phyloP scores from a whole-genome alignment of 129 eudicot genomes.

The Flaveria brownii region DNA sequence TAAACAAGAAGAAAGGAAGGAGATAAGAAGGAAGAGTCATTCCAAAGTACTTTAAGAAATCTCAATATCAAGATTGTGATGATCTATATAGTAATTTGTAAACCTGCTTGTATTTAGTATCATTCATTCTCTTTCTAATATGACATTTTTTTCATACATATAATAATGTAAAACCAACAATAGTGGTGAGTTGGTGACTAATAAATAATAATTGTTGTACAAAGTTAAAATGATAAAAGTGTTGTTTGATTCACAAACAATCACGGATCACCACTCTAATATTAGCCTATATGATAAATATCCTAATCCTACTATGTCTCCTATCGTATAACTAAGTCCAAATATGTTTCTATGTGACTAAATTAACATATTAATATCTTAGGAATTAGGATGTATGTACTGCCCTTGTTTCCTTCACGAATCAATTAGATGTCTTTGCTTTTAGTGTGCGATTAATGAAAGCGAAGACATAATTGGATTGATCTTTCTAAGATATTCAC shows the following conservation, averaged over 20 bases:
- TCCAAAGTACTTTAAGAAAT: background rate
- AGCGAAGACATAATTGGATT: background rate
- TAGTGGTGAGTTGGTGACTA: background rate
- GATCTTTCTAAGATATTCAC: background rate
- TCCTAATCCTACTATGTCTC: background rate
- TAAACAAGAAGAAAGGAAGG: background rate
- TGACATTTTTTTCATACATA: background rate
- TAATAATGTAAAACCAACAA: background rate
- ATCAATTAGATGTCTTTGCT: constrained; percentile 2
- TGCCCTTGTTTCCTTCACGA: background rate
- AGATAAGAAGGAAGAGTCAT: background rate
- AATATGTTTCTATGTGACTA: background rate
- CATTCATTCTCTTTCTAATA: background rate
- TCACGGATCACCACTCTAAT: background rate
- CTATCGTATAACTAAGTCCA: background rate
- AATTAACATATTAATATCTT: background rate
- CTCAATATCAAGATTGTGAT: background rate
- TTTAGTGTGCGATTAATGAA: background rate
- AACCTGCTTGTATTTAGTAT: background rate
- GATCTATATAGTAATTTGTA: background rate
- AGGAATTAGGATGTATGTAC: background rate
- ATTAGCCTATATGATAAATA: background rate
- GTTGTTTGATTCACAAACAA: background rate
- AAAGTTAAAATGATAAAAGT: background rate
- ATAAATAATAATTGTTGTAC: background rate